These are phyloP conservation scores for Annona squamosa DNA, from an alignment of 164 flowering plant genomes.

Conservation along the genomic window DNA sequence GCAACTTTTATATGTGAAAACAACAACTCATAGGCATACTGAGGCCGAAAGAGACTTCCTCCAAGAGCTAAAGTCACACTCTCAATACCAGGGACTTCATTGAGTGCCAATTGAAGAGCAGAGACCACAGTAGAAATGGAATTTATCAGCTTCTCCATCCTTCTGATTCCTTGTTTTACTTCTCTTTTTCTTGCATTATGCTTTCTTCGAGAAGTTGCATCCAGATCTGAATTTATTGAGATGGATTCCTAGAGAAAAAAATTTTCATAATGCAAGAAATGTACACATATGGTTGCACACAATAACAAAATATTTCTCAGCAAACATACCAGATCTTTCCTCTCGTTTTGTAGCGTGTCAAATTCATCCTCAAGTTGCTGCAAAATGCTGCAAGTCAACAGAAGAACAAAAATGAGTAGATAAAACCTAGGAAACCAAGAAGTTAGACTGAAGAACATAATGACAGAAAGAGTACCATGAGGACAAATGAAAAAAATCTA, in stretches of 20 bases:
- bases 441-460: not conserved
- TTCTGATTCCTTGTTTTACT: conserved; percentile 55
- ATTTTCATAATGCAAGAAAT: conserved; percentile 14
- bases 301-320: not conserved
- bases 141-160: conserved; percentile 65
- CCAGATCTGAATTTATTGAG: conserved; percentile 31
- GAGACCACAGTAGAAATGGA: conserved; percentile 37
- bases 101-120: conserved; percentile 50
- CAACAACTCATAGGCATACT: conserved; percentile 56
- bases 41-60: conserved; percentile 72
- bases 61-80: conserved; percentile 64
- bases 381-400: conserved; percentile 29
- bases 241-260: conserved; percentile 42
- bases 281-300: conserved; percentile 2
- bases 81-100: conserved; percentile 45
- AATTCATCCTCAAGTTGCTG: conserved; percentile 60
- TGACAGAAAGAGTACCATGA: not conserved
- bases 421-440: too few species aligned
- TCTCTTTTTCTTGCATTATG: conserved; percentile 61
- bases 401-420: not conserved
- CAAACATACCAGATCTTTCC: conserved; percentile 57
- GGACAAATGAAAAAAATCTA: not conserved
- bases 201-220: conserved; percentile 42
- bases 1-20: conserved; percentile 39
- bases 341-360: conserved; percentile 42